Evolutionary conservation across 371 early-diverging fungal species (phyloP), one percentile per base, ranked within the genome.

Genomic region (Rhizopus microsporus): DNA sequence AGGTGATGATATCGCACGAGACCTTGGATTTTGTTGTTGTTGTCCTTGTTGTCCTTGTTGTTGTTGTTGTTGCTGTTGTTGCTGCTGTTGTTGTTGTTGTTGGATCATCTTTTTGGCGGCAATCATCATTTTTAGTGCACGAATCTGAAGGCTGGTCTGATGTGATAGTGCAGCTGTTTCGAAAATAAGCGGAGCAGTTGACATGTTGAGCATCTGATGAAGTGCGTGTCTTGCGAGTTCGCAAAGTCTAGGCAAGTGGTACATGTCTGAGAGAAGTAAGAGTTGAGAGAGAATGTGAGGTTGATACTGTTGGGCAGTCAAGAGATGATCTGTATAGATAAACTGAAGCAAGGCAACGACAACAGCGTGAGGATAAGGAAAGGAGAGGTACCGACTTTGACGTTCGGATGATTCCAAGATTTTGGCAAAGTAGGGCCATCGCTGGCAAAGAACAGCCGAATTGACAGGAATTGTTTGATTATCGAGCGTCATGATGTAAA

Each of bases 341-440:
- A 76, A 88, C 48, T 85, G 86, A 9, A 85, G 65, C 23, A 87
- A 76, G 5, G 80, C 78, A 34, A 75, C 72, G 31, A 84, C 67
- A 39, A 80, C 77, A 17, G 81, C 75, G 39, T 81, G 79, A 30
- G 87, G 57, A 37, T 78, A 83, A 10, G 82, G 82, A 13, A 87
- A 75, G 5, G 66, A 31, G 52, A 70, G 59, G 29, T 40, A 51
- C 32, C 63, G 69, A 12, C 62, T 54, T 38, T 60, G 60, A 8
- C 29, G 8, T 29, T 31, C 29, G 31, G 57, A 42, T 23, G 47
- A 46, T 51, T 74, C 68, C 75, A 88, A 77, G 44, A 78, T 44
- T 5, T 71, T 63, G 15, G 77, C 79, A 72, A 86, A 84, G 35
- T 75, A 77, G 1, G 86, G 86, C 89, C 89, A 89, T 8, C 89